Percentiles rank a stretch among this genome's conserved stretches.
These are phyloP conservation scores for Solanum sejunctum DNA, from an alignment of 257 asterid species.

Conservation along the genomic window DNA sequence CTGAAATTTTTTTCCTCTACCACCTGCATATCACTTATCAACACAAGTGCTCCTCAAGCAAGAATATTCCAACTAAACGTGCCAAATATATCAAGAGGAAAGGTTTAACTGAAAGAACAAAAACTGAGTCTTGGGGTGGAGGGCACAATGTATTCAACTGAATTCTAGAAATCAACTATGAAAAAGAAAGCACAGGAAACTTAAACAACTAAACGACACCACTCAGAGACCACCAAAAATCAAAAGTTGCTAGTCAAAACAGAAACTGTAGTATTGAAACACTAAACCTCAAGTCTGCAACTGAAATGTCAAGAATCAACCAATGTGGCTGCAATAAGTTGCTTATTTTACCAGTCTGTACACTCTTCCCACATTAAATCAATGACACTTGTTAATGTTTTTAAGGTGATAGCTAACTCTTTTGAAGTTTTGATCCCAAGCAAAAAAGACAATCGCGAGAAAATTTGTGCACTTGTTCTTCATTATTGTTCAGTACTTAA, in stretches of 20 bases:
- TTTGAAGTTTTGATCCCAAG: background rate
- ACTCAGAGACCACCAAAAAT: background rate
- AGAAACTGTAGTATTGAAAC: background rate
- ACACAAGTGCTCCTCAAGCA: background rate
- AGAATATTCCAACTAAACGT: background rate
- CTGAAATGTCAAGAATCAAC: background rate
- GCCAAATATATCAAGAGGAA: background rate
- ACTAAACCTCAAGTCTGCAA: background rate
- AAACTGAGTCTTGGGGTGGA: background rate
- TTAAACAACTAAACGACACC: background rate
- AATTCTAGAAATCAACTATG: background rate
- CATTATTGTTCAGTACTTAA: background rate
- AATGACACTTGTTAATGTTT: background rate
- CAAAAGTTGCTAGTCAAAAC: background rate
- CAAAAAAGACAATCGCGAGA: background rate
- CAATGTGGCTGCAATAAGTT: background rate
- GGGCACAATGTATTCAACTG: background rate
- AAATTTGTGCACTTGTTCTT: background rate
- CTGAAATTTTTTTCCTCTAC: background rate
- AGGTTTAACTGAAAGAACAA: background rate
- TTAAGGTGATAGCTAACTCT: background rate
- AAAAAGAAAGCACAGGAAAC: background rate
- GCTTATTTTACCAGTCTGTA: background rate
- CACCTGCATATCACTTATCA: background rate
- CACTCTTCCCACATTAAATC: background rate